phyloP scores from a whole-genome alignment of 495 filamentous ascomycete genomes.

The Stereocaulon alpinum region DNA sequence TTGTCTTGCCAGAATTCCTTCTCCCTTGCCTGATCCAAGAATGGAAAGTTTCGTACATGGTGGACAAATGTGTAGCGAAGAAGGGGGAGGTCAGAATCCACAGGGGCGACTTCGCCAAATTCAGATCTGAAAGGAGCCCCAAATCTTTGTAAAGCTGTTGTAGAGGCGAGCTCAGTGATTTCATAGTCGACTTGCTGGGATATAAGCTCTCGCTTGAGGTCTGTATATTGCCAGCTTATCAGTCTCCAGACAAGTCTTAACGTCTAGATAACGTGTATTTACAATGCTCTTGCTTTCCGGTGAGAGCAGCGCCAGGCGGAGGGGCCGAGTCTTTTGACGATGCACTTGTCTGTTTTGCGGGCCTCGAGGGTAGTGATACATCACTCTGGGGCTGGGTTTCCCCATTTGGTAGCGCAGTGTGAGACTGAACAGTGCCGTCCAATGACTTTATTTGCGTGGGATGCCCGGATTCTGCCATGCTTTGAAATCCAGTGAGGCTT shows the following conservation, averaged over 20 bases:
- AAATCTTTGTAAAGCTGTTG: conserved; percentile 88
- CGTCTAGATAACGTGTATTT: conserved; percentile 23
- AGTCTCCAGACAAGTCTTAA: not conserved
- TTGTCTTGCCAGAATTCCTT: conserved; percentile 99
- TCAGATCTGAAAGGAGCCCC: conserved; percentile 91
- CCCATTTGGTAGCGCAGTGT: not conserved
- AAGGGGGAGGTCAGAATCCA: conserved; percentile 90
- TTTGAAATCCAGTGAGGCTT: not conserved
- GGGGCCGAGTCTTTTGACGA: conserved; percentile 21
- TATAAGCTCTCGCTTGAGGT: conserved; percentile 91
- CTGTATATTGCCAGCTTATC: conserved; percentile 40
- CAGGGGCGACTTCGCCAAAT: conserved; percentile 80
- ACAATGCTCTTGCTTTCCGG: conserved; percentile 99
- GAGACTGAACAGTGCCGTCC: conserved; percentile 9
- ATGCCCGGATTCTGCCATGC: not conserved
- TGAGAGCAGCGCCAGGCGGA: conserved; percentile 51
- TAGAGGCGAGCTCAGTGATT: conserved; percentile 82
- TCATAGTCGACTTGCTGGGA: conserved; percentile 80
- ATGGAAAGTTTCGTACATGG: conserved; percentile 95
- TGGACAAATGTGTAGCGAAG: conserved; percentile 96
- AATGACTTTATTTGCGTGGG: not conserved
- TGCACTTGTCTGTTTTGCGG: conserved; percentile 5
- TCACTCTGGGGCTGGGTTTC: not conserved
- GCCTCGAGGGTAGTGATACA: not conserved
- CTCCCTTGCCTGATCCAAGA: conserved; percentile 88